phyloP scores from a whole-genome alignment of 441 rosid species.

The Eruca vesicaria region DNA sequence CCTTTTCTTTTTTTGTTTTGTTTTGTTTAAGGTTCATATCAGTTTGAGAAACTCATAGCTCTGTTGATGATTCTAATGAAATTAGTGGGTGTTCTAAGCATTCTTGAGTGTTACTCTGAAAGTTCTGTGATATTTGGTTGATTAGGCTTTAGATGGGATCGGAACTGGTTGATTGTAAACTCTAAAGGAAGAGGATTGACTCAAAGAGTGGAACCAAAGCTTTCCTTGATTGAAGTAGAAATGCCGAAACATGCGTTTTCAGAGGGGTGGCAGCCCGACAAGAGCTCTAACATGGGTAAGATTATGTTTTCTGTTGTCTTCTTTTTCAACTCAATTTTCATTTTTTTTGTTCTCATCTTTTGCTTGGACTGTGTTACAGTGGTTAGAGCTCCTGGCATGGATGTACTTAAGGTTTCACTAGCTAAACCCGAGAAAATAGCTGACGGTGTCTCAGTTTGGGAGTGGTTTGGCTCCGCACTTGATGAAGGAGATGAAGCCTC shows the following conservation, averaged over 20 bases:
- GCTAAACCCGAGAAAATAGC: slow-evolving; percentile 45
- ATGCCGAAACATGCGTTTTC: slow-evolving; percentile 62
- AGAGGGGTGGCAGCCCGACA: slow-evolving; percentile 60
- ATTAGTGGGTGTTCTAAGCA: too few species aligned
- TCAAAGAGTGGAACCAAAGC: slow-evolving; percentile 90
- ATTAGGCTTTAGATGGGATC: slow-evolving; percentile 85
- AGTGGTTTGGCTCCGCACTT: slow-evolving; percentile 88
- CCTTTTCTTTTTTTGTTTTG: too few species aligned
- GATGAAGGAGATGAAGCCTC: slow-evolving; percentile 92
- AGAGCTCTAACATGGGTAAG: slow-evolving; percentile 59
- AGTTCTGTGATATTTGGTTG: not conserved
- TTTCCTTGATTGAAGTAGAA: slow-evolving; percentile 61
- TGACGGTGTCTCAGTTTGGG: slow-evolving; percentile 79
- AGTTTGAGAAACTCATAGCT: not conserved
- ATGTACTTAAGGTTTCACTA: slow-evolving; percentile 57
- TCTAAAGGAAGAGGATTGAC: slow-evolving; percentile 75
- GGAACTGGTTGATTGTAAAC: slow-evolving; percentile 83
- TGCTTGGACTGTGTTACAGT: slow-evolving; percentile 37
- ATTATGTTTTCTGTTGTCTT: not conserved
- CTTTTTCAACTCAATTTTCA: not conserved
- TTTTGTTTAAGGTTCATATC: not conserved
- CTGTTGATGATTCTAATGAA: not conserved
- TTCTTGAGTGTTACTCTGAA: not conserved
- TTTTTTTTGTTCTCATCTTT: slow-evolving; percentile 1
- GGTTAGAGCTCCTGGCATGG: slow-evolving; percentile 86